A percentile compares a stretch with the other conserved stretches of the same genome.
phyloP scores from a whole-genome alignment of 208 protist genomes.

The Angomonas deanei region DNA sequence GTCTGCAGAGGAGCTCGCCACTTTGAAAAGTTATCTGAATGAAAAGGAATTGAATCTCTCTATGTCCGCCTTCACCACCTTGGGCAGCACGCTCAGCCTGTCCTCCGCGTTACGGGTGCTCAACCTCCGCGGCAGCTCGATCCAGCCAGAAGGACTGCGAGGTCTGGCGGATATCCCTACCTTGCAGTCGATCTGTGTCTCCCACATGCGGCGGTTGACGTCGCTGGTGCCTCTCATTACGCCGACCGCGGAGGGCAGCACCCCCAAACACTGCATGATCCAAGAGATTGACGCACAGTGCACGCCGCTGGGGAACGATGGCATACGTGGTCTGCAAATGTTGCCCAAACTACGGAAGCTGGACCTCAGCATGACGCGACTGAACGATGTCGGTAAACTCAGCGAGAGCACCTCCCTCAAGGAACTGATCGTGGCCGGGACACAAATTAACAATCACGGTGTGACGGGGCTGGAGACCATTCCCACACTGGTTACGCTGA shows the following conservation, averaged over 20 bases:
- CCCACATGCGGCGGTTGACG: conserved; percentile 39
- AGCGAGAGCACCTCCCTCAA: conserved; percentile 22
- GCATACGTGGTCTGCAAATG: conserved; percentile 24
- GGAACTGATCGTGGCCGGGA: conserved; percentile 34
- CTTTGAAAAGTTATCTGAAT: conserved; percentile 76
- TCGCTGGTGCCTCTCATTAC: conserved; percentile 40
- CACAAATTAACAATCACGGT: conserved; percentile 29
- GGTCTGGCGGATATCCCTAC: conserved; percentile 41
- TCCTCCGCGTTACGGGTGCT: conserved; percentile 38
- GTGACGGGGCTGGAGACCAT: conserved; percentile 36
- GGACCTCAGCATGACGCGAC: conserved; percentile 47
- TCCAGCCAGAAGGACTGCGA: conserved; percentile 34
- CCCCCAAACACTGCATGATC: conserved; percentile 20
- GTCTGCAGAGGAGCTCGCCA: conserved; percentile 91
- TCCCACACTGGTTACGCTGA: conserved; percentile 26
- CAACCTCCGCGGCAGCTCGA: conserved; percentile 45
- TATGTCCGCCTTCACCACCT: conserved; percentile 60
- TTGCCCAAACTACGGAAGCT: conserved; percentile 34
- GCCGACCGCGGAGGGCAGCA: conserved; percentile 14
- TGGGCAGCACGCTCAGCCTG: conserved; percentile 55
- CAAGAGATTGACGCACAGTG: conserved; percentile 68
- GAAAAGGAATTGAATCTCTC: conserved; percentile 87
- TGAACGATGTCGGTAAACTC: conserved; percentile 46
- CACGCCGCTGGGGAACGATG: conserved; percentile 26
- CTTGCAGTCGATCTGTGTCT: conserved; percentile 34